Evolutionary conservation across 257 asterid genomes (phyloP), one percentile per base, ranked within the genome.

Genomic region (Solanum pimpinellifolium): DNA sequence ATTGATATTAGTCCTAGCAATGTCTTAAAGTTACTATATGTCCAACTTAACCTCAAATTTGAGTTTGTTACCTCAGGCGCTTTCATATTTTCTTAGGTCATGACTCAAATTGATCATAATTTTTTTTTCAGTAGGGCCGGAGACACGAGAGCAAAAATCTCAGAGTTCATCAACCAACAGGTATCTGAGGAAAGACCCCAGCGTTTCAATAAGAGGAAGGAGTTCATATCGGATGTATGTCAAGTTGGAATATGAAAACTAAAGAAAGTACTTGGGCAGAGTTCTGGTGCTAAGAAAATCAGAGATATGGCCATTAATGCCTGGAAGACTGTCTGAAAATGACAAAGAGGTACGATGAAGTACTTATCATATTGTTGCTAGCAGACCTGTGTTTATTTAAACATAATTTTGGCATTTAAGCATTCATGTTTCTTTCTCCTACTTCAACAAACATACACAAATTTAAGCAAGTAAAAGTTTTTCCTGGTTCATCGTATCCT

Each of bases 221-320:
- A 90, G 91, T 35, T 92, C 93, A 33, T 93, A 94, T 89, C 98
- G 89, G 59, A 86, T 95, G 86, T 94, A 92, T 83, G 77, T 93
- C 29, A 91, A 88, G 83, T 72, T 90, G 90, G 98, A 94, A 89
- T 90, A 93, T 73, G 86, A 91, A 13, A 92, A 65, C 85, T 93
- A 69, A 94, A 72, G 90, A 80, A 46, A 84, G 52, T 68, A 65
- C 91, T 85, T 16, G 96, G 95, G 86, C 92, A 89, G 88, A 88
- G 62, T 66, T 85, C 90, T 6, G 78, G 83, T 83, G 62, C 47
- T 82, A 65, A 69, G 41, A 93, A 90, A 75, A 49, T 86, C 27
- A 91, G 95, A 47, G 87, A 91, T 6, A 87, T 91, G 95, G 94
- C 93, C 59, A 52, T 44, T 52, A 80, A 84, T 16, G 86, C 92